Evolutionary conservation across 1,284 basidiomycete species (phyloP), one percentile per base, ranked within the genome.

Genomic region (Ustilago loliicola): DNA sequence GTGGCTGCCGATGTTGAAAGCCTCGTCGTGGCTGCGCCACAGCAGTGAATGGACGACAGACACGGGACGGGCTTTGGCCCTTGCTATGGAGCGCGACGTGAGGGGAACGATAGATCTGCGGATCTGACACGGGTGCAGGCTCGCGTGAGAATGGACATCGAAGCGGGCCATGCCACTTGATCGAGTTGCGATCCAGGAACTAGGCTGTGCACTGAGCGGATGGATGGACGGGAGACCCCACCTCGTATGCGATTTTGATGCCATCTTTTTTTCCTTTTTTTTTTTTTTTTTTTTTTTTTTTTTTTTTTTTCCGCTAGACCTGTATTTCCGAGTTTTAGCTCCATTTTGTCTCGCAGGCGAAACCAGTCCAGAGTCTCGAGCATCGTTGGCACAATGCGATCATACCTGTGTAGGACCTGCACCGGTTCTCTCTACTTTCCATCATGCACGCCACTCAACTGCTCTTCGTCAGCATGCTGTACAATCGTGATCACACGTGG

Each of bases 51-150:
- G 48, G 13, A 50, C 11, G 17, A 47, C 23, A 23, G 25, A 53
- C 51, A 55, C 53, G 53, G 53, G 53, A 55, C 17, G 23, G 19
- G 42, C 21, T n/a, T 45, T n/a, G 21, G 7, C 6, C 42, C 21
- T 45, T 45, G 7, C 6, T 17, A 11, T 45, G 38, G 19, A 40
- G 15, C 6, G 17, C 15, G 38, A 19, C 17, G 42, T 7, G 36
- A 10, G 9, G 36, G 3, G 9, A 15, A 38, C 3, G 3, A 11
- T 38, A 15, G 36, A 38, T 38, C 50, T 51, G 50, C 50, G 42
- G 42, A 50, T 50, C 48, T 55, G 53, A 38, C 53, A 55, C 53
- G 53, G 36, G 32, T 40, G 23, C 36, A 38, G 32, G 53, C 53
- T 55, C 53, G 53, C 36, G 53, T 55, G 53, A 55, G 53, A 55